These are phyloP conservation scores for Syzygium grande DNA, from an alignment of 345 rosid genomes.

Conservation along the genomic window DNA sequence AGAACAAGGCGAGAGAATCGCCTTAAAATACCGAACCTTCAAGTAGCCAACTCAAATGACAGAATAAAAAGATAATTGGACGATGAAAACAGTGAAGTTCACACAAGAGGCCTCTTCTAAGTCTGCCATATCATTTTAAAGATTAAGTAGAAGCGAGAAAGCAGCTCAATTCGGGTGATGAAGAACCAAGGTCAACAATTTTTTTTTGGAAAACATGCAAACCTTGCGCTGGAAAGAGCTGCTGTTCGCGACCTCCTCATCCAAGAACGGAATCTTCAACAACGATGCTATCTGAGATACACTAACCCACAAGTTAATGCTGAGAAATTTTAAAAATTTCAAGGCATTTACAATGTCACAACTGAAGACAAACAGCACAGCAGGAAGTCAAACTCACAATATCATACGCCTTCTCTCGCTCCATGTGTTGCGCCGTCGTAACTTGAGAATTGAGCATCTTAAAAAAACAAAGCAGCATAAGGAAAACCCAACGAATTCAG, in stretches of 20 bases:
- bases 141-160: not conserved
- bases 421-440: slow-evolving; percentile 65
- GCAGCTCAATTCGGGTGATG: not conserved
- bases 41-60: not conserved
- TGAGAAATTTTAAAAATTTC: not conserved
- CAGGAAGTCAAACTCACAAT: slow-evolving; percentile 33
- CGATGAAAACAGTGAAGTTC: not conserved
- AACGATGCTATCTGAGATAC: slow-evolving; percentile 55
- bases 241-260: slow-evolving; percentile 64
- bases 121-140: not conserved
- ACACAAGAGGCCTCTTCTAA: not conserved
- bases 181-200: not conserved
- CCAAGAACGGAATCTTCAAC: slow-evolving; percentile 80
- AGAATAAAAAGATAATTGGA: not conserved
- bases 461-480: not conserved
- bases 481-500: not conserved
- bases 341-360: not conserved
- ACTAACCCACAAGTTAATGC: not conserved
- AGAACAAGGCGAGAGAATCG: not conserved
- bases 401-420: slow-evolving; percentile 83
- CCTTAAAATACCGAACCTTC: not conserved
- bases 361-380: not conserved
- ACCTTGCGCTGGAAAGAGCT: slow-evolving; percentile 75
- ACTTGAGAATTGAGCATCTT: slow-evolving; percentile 81
- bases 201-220: not conserved